These are phyloP conservation scores for Penicillium sp. DNA, from an alignment of 2,329 filamentous ascomycete genomes.

Conservation along the genomic window DNA sequence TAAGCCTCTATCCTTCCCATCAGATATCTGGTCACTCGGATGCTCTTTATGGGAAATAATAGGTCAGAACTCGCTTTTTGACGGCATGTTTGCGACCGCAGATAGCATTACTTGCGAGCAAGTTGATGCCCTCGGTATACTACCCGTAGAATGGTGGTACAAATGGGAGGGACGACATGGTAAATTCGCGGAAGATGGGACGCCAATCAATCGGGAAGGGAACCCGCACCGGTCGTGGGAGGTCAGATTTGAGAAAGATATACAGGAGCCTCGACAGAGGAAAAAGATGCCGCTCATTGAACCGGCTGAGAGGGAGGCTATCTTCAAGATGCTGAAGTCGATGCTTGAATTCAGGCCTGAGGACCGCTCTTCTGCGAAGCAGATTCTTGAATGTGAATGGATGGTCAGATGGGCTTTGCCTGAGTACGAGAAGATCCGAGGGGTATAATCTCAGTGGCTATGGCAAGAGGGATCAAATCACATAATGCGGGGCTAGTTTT, in stretches of 20 bases:
- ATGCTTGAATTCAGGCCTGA: slow-evolving; percentile 29
- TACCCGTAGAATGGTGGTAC: slow-evolving; percentile 28
- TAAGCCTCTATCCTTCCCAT: slow-evolving; percentile 31
- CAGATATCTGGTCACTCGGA: slow-evolving; percentile 43
- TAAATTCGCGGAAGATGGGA: slow-evolving; percentile 26
- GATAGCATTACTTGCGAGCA: slow-evolving; percentile 31
- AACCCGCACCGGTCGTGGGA: slow-evolving; percentile 18
- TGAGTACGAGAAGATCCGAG: slow-evolving; percentile 16
- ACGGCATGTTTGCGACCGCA: slow-evolving; percentile 23
- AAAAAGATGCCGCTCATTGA: slow-evolving; percentile 21
- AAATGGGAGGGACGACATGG: slow-evolving; percentile 23
- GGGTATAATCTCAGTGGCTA: not conserved
- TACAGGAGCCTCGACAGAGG: slow-evolving; percentile 28
- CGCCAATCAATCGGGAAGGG: slow-evolving; percentile 17
- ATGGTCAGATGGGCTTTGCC: slow-evolving; percentile 31
- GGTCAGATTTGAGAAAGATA: slow-evolving; percentile 24
- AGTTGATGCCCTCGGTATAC: slow-evolving; percentile 30
- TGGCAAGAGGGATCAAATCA: too few relatives aligned
- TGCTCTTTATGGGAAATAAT: slow-evolving; percentile 39
- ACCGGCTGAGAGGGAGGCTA: slow-evolving; percentile 20
- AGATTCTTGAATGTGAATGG: slow-evolving; percentile 29
- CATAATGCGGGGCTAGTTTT: too few relatives aligned
- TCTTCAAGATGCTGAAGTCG: slow-evolving; percentile 24
- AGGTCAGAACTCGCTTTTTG: slow-evolving; percentile 28
- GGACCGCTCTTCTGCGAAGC: slow-evolving; percentile 20